These are phyloP conservation scores for Diaporthe longicolla DNA, from an alignment of 2,329 filamentous ascomycete species.

Conservation along the genomic window DNA sequence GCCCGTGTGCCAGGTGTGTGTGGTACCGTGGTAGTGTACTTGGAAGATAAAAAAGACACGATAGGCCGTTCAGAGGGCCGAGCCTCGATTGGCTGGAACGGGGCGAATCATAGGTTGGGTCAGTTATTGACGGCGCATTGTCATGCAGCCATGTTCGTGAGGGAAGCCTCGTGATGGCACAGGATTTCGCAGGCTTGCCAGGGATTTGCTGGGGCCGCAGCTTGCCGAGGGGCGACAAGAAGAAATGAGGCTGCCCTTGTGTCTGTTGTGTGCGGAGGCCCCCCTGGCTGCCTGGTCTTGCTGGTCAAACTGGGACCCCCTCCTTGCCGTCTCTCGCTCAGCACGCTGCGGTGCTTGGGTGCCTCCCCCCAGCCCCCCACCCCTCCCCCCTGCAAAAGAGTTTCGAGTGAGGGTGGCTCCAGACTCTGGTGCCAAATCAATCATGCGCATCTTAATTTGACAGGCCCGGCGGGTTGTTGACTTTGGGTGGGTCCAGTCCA, in stretches of 20 bases:
- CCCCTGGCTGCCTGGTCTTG: conserved; percentile 5
- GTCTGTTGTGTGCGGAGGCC: conserved; percentile 32
- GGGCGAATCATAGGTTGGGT: conserved; percentile 39
- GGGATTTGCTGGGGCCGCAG: conserved; percentile 40
- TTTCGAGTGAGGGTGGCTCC: conserved; percentile 41
- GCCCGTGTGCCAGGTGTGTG: conserved; percentile 11
- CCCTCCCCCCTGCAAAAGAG: conserved; percentile 31
- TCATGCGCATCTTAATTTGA: conserved; percentile 44
- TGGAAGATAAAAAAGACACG: conserved; percentile 35
- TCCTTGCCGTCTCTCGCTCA: conserved; percentile 13
- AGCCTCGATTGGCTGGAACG: conserved; percentile 25
- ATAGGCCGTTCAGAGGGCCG: conserved; percentile 15
- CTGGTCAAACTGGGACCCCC: conserved; percentile 10
- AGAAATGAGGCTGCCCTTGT: conserved; percentile 39
- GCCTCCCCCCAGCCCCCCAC: conserved; percentile 10
- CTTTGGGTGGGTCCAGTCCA: conserved; percentile 31
- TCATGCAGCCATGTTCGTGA: conserved; percentile 39
- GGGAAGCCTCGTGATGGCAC: conserved; percentile 41
- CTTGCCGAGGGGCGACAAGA: conserved; percentile 37
- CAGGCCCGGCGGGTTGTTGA: conserved; percentile 39
- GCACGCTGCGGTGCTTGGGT: conserved; percentile 17
- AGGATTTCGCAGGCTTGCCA: conserved; percentile 34
- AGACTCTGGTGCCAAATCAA: conserved; percentile 41
- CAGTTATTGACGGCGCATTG: conserved; percentile 33
- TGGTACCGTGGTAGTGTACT: conserved; percentile 28